phyloP scores from a whole-genome alignment of 352 stramenopile genomes.

The Phytopythium kandeliae region DNA sequence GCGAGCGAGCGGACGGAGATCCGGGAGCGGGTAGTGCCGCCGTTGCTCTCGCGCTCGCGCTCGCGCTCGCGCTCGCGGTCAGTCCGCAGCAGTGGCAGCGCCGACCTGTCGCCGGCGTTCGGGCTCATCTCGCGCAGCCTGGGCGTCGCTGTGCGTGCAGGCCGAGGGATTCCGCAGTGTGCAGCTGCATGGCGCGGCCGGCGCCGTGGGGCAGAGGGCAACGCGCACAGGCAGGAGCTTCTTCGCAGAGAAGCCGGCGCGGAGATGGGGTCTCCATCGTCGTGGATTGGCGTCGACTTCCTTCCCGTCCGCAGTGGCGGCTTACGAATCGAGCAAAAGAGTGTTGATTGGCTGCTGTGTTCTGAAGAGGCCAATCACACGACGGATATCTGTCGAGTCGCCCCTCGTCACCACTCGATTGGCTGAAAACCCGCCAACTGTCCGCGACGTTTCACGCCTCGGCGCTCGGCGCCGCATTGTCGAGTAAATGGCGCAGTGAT shows the following conservation, averaged over 20 bases:
- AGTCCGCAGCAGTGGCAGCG: conserved; percentile 18
- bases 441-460: not conserved
- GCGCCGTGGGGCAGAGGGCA: not conserved
- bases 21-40: conserved; percentile 30
- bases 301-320: no score
- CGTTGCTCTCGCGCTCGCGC: conserved; percentile 3
- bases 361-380: not conserved
- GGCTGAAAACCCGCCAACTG: not conserved
- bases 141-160: no score
- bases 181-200: not conserved
- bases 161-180: no score
- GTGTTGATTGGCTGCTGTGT: not conserved
- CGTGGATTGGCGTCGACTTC: not conserved
- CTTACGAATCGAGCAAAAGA: no score
- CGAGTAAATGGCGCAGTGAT: no score
- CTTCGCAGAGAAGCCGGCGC: not conserved
- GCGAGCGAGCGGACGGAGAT: conserved; percentile 27
- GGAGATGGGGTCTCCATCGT: not conserved
- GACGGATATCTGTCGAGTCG: not conserved
- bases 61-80: not conserved
- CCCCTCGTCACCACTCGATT: not conserved
- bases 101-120: conserved; percentile 5
- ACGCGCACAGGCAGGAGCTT: not conserved
- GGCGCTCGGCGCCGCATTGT: no score
- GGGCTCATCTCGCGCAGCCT: not conserved